Evolutionary conservation across 2,329 filamentous ascomycete genomes (phyloP).

Genomic region (Fusarium equiseti): DNA sequence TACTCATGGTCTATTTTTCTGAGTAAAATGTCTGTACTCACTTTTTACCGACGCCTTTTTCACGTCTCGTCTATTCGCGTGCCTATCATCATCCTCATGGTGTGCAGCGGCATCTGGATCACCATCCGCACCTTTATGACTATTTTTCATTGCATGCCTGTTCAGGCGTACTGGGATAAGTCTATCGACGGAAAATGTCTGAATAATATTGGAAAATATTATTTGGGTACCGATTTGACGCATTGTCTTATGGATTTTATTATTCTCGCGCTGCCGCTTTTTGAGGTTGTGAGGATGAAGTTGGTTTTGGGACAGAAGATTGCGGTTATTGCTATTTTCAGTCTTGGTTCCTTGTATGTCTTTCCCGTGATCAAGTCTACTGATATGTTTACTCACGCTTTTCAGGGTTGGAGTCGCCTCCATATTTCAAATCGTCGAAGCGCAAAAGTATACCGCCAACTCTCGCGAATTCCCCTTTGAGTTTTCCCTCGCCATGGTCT

Average conservation of each 20-base stretch:
- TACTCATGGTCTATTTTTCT: constrained; percentile 48
- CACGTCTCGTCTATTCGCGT: constrained; percentile 43
- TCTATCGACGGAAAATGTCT: constrained; percentile 23
- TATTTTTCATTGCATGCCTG: constrained; percentile 34
- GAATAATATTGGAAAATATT: constrained; percentile 16
- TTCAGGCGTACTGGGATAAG: constrained; percentile 36
- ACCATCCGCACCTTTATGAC: constrained; percentile 42
- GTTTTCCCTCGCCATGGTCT: constrained; percentile 34
- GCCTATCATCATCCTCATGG: constrained; percentile 46
- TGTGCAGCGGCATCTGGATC: constrained; percentile 44
- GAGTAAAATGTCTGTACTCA: constrained; percentile 48
- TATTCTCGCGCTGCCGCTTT: constrained; percentile 27
- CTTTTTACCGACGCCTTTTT: constrained; percentile 50
- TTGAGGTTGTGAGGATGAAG: constrained; percentile 24
- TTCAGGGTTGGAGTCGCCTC: constrained; percentile 29
- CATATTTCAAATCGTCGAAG: constrained; percentile 31
- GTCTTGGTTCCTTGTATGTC: constrained; percentile 28
- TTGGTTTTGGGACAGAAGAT: constrained; percentile 30
- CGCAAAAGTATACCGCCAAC: constrained; percentile 18
- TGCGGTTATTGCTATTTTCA: constrained; percentile 31
- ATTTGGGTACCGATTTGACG: constrained; percentile 30
- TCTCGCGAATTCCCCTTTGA: constrained; percentile 32
- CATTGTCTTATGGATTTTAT: constrained; percentile 36
- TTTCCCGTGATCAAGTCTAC: rapidly evolving
- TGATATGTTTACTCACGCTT: neutral